phyloP scores from a whole-genome alignment of 768 basidiomycete genomes.

The Mycena maculata region DNA sequence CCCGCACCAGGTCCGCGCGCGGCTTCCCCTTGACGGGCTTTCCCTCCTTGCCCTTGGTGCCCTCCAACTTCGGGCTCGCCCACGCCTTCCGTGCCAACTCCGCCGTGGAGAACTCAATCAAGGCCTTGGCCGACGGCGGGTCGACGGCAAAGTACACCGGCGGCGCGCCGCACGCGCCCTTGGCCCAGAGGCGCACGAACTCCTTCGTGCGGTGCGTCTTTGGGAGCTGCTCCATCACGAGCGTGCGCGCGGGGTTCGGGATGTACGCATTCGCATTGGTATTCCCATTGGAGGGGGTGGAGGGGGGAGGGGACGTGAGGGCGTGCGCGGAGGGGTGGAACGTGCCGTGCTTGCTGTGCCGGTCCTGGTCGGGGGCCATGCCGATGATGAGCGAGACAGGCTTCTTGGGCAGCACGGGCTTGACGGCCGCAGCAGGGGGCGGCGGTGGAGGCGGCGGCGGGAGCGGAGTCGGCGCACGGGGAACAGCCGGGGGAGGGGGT shows the following conservation, averaged over 20 bases:
- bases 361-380: constrained; percentile 58
- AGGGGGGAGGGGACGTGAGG: constrained; percentile 28
- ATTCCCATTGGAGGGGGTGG: constrained; percentile 15
- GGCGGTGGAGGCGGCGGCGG: constrained; percentile 32
- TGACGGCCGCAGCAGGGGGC: background rate
- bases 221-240: constrained; percentile 69
- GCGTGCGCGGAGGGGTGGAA: constrained; percentile 48
- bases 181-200: constrained; percentile 59
- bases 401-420: constrained; percentile 11
- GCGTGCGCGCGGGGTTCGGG: constrained; percentile 61
- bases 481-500: constrained; percentile 33
- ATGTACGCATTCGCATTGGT: constrained; percentile 43
- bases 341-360: constrained; percentile 58
- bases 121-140: constrained; percentile 53
- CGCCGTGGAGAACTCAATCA: constrained; percentile 62
- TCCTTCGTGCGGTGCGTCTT: constrained; percentile 56
- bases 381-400: constrained; percentile 50
- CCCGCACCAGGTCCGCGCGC: constrained; percentile 57
- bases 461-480: constrained; percentile 34
- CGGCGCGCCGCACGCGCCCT: constrained; percentile 47
- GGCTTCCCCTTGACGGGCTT: constrained; percentile 56
- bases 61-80: constrained; percentile 59
- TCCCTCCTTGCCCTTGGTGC: constrained; percentile 17
- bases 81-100: constrained; percentile 61
- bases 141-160: constrained; percentile 59